Evolutionary conservation across 257 asterid species (phyloP).

Genomic region (Solanum medicagineum): DNA sequence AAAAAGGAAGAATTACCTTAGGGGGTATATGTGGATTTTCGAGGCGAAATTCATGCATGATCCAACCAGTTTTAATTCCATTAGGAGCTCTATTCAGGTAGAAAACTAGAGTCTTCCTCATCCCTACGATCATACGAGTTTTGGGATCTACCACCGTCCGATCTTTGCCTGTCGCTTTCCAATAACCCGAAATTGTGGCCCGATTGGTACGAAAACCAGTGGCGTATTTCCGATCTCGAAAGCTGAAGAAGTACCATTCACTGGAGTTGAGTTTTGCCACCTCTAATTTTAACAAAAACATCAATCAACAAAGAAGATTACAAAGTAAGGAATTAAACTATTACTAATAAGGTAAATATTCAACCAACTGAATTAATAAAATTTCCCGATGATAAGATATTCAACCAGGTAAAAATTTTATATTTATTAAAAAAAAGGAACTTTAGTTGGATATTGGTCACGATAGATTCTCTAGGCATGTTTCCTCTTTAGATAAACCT

Average conservation of each 20-base stretch:
- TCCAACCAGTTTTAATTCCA: constrained; percentile 80
- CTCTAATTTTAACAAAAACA: constrained; percentile 15
- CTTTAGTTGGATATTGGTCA: constrained; percentile 32
- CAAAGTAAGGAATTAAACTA: too few relatives aligned
- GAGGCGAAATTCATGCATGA: constrained; percentile 87
- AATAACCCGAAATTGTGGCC: constrained; percentile 69
- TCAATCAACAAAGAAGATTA: not conserved
- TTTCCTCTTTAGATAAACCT: constrained; percentile 20
- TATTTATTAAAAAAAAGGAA: too few relatives aligned
- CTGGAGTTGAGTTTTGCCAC: constrained; percentile 65
- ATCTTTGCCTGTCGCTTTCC: constrained; percentile 96
- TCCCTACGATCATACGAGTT: constrained; percentile 35
- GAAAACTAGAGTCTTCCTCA: constrained; percentile 87
- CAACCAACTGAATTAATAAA: too few relatives aligned
- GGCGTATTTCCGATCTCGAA: constrained; percentile 74
- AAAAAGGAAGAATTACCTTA: constrained; percentile 27
- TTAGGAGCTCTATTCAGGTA: constrained; percentile 82
- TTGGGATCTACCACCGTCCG: constrained; percentile 39
- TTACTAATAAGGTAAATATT: too few relatives aligned
- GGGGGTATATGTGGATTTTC: constrained; percentile 72
- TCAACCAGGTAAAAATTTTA: too few relatives aligned
- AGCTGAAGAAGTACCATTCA: constrained; percentile 93
- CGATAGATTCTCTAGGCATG: constrained; percentile 21
- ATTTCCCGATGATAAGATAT: too few relatives aligned
- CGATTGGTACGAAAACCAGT: constrained; percentile 67